A percentile compares a stretch with the other conserved stretches of the same genome.
phyloP scores from a whole-genome alignment of 208 protist species.

The Vickermania ingenoplastis region DNA sequence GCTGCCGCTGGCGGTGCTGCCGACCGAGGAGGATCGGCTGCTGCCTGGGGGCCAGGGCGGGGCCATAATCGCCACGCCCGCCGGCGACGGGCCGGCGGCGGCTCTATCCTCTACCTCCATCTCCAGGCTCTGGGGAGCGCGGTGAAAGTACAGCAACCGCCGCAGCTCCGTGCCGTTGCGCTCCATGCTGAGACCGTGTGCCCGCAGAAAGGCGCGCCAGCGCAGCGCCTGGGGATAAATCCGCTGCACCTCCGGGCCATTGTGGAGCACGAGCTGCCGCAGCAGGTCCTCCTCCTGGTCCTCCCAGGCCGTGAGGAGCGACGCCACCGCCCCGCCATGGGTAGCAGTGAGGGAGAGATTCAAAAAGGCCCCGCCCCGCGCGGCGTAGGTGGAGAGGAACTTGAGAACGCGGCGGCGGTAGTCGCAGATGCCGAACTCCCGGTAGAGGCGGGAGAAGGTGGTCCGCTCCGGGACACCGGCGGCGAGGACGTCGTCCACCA shows the following conservation, averaged over 20 bases:
- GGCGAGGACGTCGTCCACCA: slow-evolving; percentile 48
- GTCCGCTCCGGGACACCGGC: slow-evolving; percentile 46
- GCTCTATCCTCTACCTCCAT: slow-evolving; percentile 1
- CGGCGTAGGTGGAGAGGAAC: slow-evolving; percentile 67
- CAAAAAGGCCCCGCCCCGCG: too few relatives aligned
- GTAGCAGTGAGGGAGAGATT: too few relatives aligned
- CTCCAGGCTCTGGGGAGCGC: slow-evolving; percentile 2
- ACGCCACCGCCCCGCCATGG: slow-evolving; percentile 26
- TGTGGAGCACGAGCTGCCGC: slow-evolving; percentile 62
- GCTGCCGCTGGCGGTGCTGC: too few relatives aligned
- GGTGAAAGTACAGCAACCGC: slow-evolving; percentile 13
- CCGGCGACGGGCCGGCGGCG: too few relatives aligned
- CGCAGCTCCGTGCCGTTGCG: slow-evolving; percentile 12
- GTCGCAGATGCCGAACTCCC: slow-evolving; percentile 51
- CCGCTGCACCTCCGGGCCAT: slow-evolving; percentile 50
- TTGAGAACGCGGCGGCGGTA: slow-evolving; percentile 38
- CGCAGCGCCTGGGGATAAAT: slow-evolving; percentile 31
- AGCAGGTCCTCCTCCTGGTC: slow-evolving; percentile 68
- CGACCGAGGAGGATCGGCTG: too few relatives aligned
- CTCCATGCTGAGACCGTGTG: slow-evolving; percentile 17
- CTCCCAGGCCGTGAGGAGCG: slow-evolving; percentile 55
- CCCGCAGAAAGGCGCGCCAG: slow-evolving; percentile 43
- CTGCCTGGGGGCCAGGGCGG: too few relatives aligned
- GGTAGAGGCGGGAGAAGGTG: slow-evolving; percentile 71
- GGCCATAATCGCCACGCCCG: too few relatives aligned